Base-by-base conservation (phyloP, 495 filamentous ascomycete species). In the Talaromyces ruber region DNA sequence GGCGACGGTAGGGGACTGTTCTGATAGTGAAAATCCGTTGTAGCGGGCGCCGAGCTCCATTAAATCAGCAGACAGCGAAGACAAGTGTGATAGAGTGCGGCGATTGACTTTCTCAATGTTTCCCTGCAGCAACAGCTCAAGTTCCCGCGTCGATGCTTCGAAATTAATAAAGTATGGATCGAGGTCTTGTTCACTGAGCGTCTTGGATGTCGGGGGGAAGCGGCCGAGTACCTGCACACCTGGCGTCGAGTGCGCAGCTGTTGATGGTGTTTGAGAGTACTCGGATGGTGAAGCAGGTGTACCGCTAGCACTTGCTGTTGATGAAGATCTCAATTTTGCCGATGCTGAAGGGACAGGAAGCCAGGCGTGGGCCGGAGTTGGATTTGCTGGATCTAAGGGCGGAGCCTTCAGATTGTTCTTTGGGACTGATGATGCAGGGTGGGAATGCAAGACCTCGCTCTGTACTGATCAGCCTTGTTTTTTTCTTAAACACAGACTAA, bases 101-200 rank as follows among this genome's bases (percentile, higher is more conserved):
- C 92, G 86, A 68, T 97, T 98, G 45, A 97, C 92, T 68, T 93
- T 96, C 68, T 98, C 94, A 69, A 98, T 94, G 26, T 89, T 91
- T 0, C 95, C 94, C 67, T 88, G 92, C 4, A 98, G 78, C 0
- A 97, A 81, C 12, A 84, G 71, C 69, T 98, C 94, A 9, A 97
- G 81, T 62, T 97, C 93, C 64, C 90, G 87, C 7, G 92, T 94
- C 8, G 90, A 88, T 0, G 86, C 77, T 71, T 98, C 94, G 65
- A 93, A 98, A 55, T 87, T 89, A 66, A 89, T 85, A 71, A 98
- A 98, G 71, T 98, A 98, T 2, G 93, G 90, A 69, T 98, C 94
- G 24, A 98, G 78, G 30, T 98, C 92, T 61, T 91, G 86, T 69
- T 98, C 94, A 62, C 86, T 88, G 37, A 97, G 76, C 32, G 84